phyloP scores from a whole-genome alignment of 75 land plant species.

The Larix kaempferi region DNA sequence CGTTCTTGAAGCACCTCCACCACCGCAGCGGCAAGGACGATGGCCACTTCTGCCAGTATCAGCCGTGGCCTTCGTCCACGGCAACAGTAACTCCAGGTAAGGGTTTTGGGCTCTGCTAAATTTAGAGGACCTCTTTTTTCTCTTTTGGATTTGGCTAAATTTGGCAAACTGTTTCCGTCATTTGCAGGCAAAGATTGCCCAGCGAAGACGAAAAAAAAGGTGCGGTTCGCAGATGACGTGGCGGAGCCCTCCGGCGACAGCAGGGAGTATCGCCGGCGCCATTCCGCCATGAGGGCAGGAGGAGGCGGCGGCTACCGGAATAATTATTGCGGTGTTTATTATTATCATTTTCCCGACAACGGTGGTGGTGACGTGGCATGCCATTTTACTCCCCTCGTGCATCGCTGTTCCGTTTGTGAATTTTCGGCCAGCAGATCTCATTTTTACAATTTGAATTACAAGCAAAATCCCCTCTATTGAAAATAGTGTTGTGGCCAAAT shows the following conservation, averaged over 20 bases:
- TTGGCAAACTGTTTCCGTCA: no score
- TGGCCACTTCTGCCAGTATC: background rate
- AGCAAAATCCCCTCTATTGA: no score
- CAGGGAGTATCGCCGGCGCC: slow-evolving; percentile 18
- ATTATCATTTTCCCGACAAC: no score
- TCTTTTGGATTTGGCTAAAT: background rate
- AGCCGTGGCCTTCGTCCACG: background rate
- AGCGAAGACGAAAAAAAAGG: slow-evolving; percentile 35
- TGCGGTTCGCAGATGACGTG: slow-evolving; percentile 45
- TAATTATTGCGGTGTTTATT: no score
- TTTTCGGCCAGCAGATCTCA: no score
- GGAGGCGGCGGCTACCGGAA: no score
- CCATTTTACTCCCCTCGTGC: no score
- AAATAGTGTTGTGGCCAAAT: no score
- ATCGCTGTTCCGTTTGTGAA: no score
- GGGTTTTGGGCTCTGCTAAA: background rate
- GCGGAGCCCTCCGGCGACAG: slow-evolving; percentile 25
- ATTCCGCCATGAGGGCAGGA: background rate
- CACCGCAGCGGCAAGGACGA: background rate
- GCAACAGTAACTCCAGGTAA: background rate
- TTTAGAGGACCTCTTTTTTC: background rate
- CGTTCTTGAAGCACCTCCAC: background rate
- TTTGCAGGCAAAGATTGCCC: background rate
- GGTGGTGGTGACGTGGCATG: no score
- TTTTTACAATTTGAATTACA: no score